These are phyloP conservation scores for Dioscorea alata DNA, from an alignment of 106 monocot species.

Conservation along the genomic window DNA sequence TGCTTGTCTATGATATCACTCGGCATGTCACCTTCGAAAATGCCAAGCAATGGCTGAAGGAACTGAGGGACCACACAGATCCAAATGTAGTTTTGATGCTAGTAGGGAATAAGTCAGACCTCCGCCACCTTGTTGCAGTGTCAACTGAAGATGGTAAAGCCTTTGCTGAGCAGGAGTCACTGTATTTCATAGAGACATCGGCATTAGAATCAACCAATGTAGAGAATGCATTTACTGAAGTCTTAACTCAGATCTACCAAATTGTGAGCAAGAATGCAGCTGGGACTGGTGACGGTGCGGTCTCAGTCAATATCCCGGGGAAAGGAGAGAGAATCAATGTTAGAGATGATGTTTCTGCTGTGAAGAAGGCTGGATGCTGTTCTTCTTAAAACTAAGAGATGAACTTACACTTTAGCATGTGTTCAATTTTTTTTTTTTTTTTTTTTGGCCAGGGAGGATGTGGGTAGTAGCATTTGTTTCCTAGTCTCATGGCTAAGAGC, in stretches of 20 bases:
- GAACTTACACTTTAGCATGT: no score
- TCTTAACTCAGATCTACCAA: constrained; percentile 38
- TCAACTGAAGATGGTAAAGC: constrained; percentile 30
- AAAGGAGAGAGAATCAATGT: constrained; percentile 41
- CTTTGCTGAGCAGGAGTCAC: constrained; percentile 30
- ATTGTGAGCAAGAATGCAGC: constrained; percentile 39
- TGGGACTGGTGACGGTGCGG: constrained; percentile 18
- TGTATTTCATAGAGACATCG: constrained; percentile 56
- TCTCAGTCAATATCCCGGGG: constrained; percentile 12
- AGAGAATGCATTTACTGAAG: constrained; percentile 39
- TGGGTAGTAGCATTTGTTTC: no score
- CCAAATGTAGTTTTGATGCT: constrained; percentile 50
- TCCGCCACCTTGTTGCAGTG: constrained; percentile 41
- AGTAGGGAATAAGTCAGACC: constrained; percentile 45
- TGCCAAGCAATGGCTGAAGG: constrained; percentile 36
- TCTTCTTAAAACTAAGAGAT: constrained; percentile 9
- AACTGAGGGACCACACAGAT: constrained; percentile 46
- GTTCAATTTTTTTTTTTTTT: no score
- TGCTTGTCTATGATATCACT: constrained; percentile 48
- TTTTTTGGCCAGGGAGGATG: no score
- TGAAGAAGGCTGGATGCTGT: constrained; percentile 44
- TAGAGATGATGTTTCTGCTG: constrained; percentile 34
- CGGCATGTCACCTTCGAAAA: constrained; percentile 44
- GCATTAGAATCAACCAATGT: constrained; percentile 47
- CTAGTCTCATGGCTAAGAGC: no score